phyloP scores from a whole-genome alignment of 768 basidiomycete genomes.

The Russula vinacea region DNA sequence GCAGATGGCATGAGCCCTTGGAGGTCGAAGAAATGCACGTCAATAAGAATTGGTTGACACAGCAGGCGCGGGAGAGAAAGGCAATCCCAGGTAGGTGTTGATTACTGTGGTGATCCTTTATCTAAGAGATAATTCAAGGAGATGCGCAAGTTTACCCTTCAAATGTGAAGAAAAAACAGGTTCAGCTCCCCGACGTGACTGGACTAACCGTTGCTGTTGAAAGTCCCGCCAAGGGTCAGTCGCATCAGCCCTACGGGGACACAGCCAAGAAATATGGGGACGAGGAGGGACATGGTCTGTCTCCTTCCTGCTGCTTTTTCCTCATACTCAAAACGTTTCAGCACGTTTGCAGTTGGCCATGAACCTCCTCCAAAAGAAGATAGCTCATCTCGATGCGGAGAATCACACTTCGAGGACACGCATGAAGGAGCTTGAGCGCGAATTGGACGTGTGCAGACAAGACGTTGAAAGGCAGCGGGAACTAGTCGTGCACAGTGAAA shows the following conservation, averaged over 20 bases:
- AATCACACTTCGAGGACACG: slow-evolving; percentile 77
- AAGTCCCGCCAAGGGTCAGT: slow-evolving; percentile 59
- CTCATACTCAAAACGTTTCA: slow-evolving; percentile 32
- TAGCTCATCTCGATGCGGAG: slow-evolving; percentile 74
- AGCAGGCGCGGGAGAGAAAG: slow-evolving; percentile 12
- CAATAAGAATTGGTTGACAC: slow-evolving; percentile 9
- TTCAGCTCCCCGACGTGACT: slow-evolving; percentile 79
- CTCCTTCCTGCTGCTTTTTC: slow-evolving; percentile 5
- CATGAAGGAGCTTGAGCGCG: slow-evolving; percentile 83
- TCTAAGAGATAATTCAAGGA: slow-evolving; percentile 4
- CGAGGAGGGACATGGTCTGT: slow-evolving; percentile 62
- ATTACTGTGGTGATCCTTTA: background rate
- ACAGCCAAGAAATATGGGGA: slow-evolving; percentile 41
- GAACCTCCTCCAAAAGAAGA: slow-evolving; percentile 59
- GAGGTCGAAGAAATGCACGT: slow-evolving; percentile 13
- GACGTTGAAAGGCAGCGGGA: slow-evolving; percentile 72
- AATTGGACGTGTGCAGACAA: slow-evolving; percentile 79
- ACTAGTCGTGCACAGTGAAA: slow-evolving; percentile 56
- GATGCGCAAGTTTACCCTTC: slow-evolving; percentile 31
- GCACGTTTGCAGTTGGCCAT: slow-evolving; percentile 63
- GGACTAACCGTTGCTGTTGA: slow-evolving; percentile 76
- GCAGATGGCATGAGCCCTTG: slow-evolving; percentile 21
- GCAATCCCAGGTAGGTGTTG: slow-evolving; percentile 4
- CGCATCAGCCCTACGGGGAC: slow-evolving; percentile 48
- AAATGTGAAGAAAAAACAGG: slow-evolving; percentile 7